Base-by-base conservation (phyloP, 2,329 filamentous ascomycete species). In the Colletotrichum sp. region DNA sequence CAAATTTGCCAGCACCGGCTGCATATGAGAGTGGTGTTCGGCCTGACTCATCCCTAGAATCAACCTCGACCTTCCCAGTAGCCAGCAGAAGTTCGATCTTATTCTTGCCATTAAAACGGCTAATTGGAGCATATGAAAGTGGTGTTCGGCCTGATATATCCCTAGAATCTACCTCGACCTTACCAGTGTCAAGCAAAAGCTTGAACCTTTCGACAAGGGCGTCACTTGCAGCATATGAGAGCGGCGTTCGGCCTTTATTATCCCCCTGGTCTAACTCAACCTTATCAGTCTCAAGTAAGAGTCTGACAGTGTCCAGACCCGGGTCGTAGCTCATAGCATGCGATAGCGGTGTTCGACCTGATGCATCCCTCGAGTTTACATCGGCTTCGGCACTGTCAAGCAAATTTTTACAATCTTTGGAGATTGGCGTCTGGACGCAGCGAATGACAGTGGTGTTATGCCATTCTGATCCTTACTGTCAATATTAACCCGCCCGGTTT, bases 151-250 rank as follows among this genome's bases (percentile, higher is more conserved):
- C 24, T 24, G 24, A 24, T 24, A 24, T 24, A 24, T 29, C 29
- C 29, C 29, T 29, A 29, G 29, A 29, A 6, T 29, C 29, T 8
- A 29, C 29, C 29, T 29, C 29, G 6, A 8, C 29, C 29, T 29
- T 29, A 8, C 29, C 29, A 29, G 29, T 29, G 29, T 29, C 29
- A 29, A 29, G 29, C 7, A 29, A 29, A 29, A 31, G 29, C 29
- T 8, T 31, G 29, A 31, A 1, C 1, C 3, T 31, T 31, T 31
- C 6, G 8, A 8, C 2, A 31, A 1, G 2, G 29, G 7, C 29
- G 8, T 7, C 29, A 7, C 1, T 2, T 7, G 29, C 29, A 1
- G 29, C 7, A 47, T 47, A 47, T 47, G 15, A 47, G 3, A 47
- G 7, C 6, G 16, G 43, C 5, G 31, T 33, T 12, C 43, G 15